A percentile compares a stretch with the other conserved stretches of the same genome.
Evolutionary conservation across 257 asterid species (phyloP).

Genomic region (Nicotiana sylvestris): DNA sequence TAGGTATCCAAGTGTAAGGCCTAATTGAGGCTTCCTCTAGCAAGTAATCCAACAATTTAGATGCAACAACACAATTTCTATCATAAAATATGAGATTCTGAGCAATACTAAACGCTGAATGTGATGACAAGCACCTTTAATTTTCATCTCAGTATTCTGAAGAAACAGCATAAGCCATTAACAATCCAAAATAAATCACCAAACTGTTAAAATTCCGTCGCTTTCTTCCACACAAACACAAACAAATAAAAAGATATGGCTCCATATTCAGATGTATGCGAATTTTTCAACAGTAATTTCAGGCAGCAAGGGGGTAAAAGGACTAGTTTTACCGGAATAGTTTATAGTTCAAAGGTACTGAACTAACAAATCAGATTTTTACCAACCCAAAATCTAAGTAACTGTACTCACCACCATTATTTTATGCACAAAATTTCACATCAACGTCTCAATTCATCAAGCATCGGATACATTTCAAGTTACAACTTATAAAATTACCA

Average conservation of each 20-base stretch:
- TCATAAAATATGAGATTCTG: constrained; percentile 10
- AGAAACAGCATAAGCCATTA: constrained; percentile 29
- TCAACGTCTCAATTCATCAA: constrained; percentile 17
- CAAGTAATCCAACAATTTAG: constrained; percentile 6
- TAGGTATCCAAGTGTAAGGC: background rate
- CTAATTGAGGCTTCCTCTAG: background rate
- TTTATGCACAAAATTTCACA: constrained; percentile 37
- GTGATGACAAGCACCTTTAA: constrained; percentile 28
- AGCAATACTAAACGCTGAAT: constrained; percentile 3
- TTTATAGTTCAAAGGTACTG: constrained; percentile 10
- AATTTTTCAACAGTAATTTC: constrained; percentile 32
- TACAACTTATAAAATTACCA: background rate
- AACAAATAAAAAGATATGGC: constrained; percentile 19
- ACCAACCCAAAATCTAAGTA: constrained; percentile 14
- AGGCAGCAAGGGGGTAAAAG: constrained; percentile 15
- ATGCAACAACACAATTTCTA: background rate
- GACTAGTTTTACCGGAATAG: constrained; percentile 14
- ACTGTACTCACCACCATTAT: constrained; percentile 29
- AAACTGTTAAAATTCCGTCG: constrained; percentile 26
- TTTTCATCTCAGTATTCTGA: constrained; percentile 34
- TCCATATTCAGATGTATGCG: constrained; percentile 31
- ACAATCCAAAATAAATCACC: constrained; percentile 28
- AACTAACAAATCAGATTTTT: constrained; percentile 19
- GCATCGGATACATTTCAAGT: background rate
- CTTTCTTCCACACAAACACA: constrained; percentile 28